Evolutionary conservation across 2,329 filamentous ascomycete species (phyloP).

Genomic region (Arachnomyces sp.): DNA sequence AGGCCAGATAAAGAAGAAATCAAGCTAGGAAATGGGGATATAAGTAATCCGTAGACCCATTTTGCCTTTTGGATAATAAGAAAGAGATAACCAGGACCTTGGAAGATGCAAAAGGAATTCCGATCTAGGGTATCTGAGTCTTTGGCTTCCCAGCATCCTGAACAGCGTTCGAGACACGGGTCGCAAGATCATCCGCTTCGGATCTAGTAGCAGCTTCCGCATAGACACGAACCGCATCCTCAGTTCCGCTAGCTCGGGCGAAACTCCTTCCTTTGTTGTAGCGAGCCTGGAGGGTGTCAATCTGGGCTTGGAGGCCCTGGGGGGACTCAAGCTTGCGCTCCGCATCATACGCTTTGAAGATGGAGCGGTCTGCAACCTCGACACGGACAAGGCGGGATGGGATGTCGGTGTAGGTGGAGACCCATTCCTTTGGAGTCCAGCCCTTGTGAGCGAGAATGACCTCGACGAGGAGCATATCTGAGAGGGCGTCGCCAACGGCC

Average conservation of each 20-base stretch:
- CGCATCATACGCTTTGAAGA: conserved; percentile 86
- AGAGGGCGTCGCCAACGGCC: conserved; percentile 91
- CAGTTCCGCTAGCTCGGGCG: conserved; percentile 85
- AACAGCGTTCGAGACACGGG: conserved; percentile 69
- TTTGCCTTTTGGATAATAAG: no score
- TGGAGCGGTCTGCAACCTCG: conserved; percentile 75
- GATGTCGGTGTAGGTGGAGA: conserved; percentile 83
- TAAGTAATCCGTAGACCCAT: no score
- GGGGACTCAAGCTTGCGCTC: conserved; percentile 81
- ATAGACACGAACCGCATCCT: conserved; percentile 93
- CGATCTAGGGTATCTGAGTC: no score
- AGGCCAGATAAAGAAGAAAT: no score
- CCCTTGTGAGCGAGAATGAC: conserved; percentile 91
- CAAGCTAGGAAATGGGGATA: no score
- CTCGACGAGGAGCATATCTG: conserved; percentile 92
- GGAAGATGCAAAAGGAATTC: no score
- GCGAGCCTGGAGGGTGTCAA: conserved; percentile 80
- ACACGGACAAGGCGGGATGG: conserved; percentile 93
- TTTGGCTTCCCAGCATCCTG: conserved; percentile 43
- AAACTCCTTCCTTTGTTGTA: conserved; percentile 86
- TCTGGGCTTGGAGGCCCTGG: conserved; percentile 68
- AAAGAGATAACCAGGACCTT: no score
- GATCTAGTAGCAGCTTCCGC: conserved; percentile 83
- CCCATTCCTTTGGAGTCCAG: conserved; percentile 87
- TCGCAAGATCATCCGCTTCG: conserved; percentile 84